phyloP scores from a whole-genome alignment of 331 rosid species.

The Quercus phellos region DNA sequence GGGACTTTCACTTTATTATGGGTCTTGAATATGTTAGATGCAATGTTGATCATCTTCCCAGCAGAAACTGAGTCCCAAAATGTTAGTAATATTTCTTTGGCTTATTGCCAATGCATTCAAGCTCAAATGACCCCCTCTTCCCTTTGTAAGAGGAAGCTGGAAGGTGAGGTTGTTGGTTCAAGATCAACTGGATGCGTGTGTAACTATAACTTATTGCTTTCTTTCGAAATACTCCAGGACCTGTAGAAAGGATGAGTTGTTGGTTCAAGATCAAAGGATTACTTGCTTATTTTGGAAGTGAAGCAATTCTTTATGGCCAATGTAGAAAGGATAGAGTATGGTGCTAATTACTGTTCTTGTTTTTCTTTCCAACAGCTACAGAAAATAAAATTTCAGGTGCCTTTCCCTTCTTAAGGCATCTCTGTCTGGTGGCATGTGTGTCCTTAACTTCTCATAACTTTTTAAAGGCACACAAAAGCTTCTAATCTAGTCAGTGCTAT shows the following conservation, averaged over 20 bases:
- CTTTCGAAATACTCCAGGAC: background rate
- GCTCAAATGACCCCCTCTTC: background rate
- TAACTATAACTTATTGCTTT: too few species aligned
- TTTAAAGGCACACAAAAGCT: background rate
- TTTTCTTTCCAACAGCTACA: background rate
- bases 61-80: background rate
- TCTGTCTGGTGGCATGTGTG: background rate
- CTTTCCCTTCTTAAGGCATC: background rate
- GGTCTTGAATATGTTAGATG: background rate
- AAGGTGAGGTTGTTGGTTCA: too few species aligned
- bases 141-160: too few species aligned
- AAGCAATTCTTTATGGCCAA: background rate
- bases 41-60: background rate
- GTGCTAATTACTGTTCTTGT: background rate
- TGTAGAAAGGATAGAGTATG: background rate
- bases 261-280: background rate
- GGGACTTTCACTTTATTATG: conserved; percentile 8
- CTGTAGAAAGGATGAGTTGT: background rate
- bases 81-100: background rate
- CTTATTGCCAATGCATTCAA: background rate
- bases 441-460: background rate
- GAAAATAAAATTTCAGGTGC: background rate
- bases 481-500: background rate
- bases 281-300: background rate
- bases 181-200: too few species aligned